Percentiles rank a stretch among this genome's conserved stretches.
These are phyloP conservation scores for Sporothrix mexicana DNA, from an alignment of 2,329 filamentous ascomycete genomes.

Conservation along the genomic window DNA sequence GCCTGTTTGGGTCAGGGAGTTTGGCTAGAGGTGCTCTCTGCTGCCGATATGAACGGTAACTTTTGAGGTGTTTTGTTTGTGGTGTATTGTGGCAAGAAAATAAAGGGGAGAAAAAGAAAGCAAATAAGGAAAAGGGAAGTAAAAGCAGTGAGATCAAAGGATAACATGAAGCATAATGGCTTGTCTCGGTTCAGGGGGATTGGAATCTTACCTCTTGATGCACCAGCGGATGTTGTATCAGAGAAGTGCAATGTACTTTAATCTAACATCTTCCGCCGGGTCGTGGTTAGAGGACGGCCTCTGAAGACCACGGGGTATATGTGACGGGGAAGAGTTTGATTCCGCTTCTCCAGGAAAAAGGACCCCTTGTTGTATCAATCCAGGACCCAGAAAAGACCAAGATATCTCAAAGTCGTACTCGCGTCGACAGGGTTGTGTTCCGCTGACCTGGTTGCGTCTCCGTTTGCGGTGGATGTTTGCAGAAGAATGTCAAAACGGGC, in stretches of 20 bases:
- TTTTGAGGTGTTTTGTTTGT: not conserved
- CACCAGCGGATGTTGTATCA: conserved; percentile 5
- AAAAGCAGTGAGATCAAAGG: too few relatives aligned
- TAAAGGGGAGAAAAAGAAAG: not conserved
- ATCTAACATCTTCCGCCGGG: not conserved
- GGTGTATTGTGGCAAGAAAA: conserved; percentile 3
- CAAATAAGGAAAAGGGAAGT: not conserved
- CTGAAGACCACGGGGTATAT: not conserved
- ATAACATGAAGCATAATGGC: not conserved
- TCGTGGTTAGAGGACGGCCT: not conserved
- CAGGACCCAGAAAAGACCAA: not conserved
- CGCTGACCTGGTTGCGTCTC: conserved; percentile 20
- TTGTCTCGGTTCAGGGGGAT: not conserved
- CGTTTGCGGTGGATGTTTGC: not conserved
- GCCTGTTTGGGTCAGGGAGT: not conserved
- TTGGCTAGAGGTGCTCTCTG: conserved; percentile 11
- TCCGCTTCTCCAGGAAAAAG: conserved; percentile 6
- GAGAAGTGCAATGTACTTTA: not conserved
- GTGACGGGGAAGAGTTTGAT: not conserved
- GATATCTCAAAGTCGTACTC: not conserved
- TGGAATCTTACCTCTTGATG: conserved; percentile 19
- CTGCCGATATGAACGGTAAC: not conserved
- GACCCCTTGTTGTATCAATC: not conserved
- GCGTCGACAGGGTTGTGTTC: conserved; percentile 25
- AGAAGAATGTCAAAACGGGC: not conserved